Conservation (phyloP, 1,284 basidiomycete species). For the Melampsora larici-populina region DNA sequence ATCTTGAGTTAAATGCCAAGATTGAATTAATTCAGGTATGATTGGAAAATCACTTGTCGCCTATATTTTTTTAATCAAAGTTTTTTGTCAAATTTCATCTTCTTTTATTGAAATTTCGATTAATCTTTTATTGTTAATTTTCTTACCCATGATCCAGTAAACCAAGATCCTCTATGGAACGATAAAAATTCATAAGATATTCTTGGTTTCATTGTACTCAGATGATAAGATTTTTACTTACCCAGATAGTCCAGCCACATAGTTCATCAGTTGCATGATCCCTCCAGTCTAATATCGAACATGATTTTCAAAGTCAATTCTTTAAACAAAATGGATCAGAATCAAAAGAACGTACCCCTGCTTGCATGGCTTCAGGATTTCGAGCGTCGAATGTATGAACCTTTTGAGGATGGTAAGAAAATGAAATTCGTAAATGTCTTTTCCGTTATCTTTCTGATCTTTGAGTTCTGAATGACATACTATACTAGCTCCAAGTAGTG, state of each 20-base stretch:
- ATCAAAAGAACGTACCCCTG: conserved; percentile 7
- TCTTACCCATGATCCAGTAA: conserved; percentile 38
- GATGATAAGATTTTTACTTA: not conserved
- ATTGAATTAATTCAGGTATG: conserved; percentile 13
- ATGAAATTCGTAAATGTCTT: no score
- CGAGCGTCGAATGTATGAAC: conserved; percentile 35
- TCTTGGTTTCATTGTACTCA: no score
- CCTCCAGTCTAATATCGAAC: conserved; percentile 13
- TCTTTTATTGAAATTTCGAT: not conserved
- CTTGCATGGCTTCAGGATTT: conserved; percentile 18
- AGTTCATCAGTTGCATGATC: conserved; percentile 36
- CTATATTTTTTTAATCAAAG: not conserved
- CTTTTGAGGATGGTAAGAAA: not conserved
- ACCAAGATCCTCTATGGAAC: conserved; percentile 29
- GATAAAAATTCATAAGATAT: no score
- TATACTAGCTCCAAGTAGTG: conserved; percentile 28
- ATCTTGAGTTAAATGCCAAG: conserved; percentile 28
- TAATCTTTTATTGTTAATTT: not conserved
- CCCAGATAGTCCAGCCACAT: conserved; percentile 33
- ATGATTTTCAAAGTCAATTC: not conserved
- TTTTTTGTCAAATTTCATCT: not conserved
- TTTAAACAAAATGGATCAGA: not conserved
- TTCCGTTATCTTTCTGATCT: no score
- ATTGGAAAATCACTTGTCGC: conserved; percentile 31
- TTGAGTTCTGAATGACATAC: not conserved